Evolutionary conservation across 257 asterid species (phyloP).

Genomic region (Solanum pimpinellifolium): DNA sequence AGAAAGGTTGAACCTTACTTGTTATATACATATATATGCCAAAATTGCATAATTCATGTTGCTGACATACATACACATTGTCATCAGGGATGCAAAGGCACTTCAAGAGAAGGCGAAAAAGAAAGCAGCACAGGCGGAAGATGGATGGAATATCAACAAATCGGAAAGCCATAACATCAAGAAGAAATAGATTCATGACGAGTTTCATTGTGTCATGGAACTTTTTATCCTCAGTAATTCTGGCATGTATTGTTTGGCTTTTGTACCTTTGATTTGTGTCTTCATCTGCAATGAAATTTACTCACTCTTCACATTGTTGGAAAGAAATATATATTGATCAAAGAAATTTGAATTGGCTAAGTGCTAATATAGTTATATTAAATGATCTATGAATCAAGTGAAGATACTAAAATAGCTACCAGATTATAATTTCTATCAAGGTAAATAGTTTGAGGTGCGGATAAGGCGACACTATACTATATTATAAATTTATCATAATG

Average conservation of each 20-base stretch:
- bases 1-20: conserved; percentile 31
- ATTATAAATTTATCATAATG: not conserved
- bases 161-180: conserved; percentile 10
- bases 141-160: conserved; percentile 10
- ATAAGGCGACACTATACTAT: not conserved
- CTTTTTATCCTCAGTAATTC: not conserved
- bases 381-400: not conserved
- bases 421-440: not conserved
- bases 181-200: conserved; percentile 26
- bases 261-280: conserved; percentile 5
- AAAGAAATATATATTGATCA: not conserved
- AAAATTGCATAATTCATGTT: not conserved
- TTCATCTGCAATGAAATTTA: conserved; percentile 13
- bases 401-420: not conserved
- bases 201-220: conserved; percentile 1
- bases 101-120: conserved; percentile 58
- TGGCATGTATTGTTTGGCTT: conserved; percentile 1
- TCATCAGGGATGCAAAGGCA: conserved; percentile 69
- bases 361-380: not conserved
- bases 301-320: not conserved
- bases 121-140: conserved; percentile 43
- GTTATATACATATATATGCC: not conserved
- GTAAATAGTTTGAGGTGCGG: not conserved
- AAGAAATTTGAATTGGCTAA: not conserved
- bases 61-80: not conserved